These are phyloP conservation scores for Rhododendron griersonianum DNA, from an alignment of 148 eudicot species.

Conservation along the genomic window DNA sequence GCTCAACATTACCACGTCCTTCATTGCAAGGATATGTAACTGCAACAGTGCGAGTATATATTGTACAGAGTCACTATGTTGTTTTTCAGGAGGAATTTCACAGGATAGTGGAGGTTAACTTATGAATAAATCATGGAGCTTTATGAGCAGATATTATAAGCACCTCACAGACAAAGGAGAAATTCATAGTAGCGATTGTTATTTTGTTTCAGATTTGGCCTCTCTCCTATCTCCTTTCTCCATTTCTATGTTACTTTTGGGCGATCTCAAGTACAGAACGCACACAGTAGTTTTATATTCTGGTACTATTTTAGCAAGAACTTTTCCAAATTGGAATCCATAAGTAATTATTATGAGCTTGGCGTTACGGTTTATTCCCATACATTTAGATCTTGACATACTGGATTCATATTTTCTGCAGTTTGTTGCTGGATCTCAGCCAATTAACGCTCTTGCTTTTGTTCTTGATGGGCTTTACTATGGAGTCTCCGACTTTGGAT, in stretches of 20 bases:
- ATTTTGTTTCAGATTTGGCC: neutral
- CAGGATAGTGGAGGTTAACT: neutral
- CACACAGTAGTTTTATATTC: no score
- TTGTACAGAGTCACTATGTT: neutral
- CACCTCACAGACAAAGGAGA: neutral
- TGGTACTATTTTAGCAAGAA: no score
- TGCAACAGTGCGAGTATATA: neutral
- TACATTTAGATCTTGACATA: no score
- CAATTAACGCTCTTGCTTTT: conserved; percentile 76
- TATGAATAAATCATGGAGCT: neutral
- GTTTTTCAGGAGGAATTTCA: neutral
- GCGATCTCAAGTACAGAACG: no score
- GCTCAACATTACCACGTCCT: no score
- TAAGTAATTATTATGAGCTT: no score
- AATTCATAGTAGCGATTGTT: neutral
- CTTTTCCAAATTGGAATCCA: no score
- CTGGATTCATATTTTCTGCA: no score
- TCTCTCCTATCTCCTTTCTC: neutral
- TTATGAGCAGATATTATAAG: neutral
- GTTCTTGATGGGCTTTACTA: conserved; percentile 38
- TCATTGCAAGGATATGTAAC: neutral
- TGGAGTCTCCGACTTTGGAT: conserved; percentile 88
- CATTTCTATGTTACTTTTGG: neutral
- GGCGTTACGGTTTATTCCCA: no score
- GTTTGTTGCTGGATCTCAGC: conserved; percentile 80